A percentile compares a stretch with the other conserved stretches of the same genome.
Evolutionary conservation across 768 basidiomycete genomes (phyloP).

Genomic region (Termitomyces heimii): DNA sequence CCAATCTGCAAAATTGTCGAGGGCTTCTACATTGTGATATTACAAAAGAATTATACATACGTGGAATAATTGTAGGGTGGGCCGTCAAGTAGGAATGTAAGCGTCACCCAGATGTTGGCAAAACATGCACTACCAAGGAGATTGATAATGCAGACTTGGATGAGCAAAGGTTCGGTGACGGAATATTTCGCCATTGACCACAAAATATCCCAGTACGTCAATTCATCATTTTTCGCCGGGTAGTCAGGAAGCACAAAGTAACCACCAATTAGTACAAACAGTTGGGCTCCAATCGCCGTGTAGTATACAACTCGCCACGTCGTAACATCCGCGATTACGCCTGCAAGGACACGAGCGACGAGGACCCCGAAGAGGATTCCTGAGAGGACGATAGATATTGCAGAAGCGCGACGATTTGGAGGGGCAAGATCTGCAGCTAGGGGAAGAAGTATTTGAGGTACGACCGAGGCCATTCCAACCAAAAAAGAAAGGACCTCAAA

Average conservation of each 20-base stretch:
- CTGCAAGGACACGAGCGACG: conserved; percentile 68
- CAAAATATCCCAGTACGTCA: conserved; percentile 65
- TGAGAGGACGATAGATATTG: conserved; percentile 69
- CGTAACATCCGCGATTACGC: conserved; percentile 66
- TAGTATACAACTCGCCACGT: conserved; percentile 77
- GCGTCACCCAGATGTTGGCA: conserved; percentile 62
- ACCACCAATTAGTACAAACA: conserved; percentile 45
- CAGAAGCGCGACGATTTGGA: conserved; percentile 62
- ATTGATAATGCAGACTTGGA: conserved; percentile 62
- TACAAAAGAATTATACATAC: conserved; percentile 27
- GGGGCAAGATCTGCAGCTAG: conserved; percentile 81
- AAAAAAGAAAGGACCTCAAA: conserved; percentile 70
- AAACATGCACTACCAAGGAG: conserved; percentile 56
- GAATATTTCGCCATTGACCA: conserved; percentile 74
- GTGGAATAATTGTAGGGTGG: conserved; percentile 73
- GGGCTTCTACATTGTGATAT: not conserved
- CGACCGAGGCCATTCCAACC: conserved; percentile 65
- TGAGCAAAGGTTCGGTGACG: conserved; percentile 71
- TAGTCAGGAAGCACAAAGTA: conserved; percentile 78
- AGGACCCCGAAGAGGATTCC: conserved; percentile 69
- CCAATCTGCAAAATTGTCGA: conserved; percentile 23
- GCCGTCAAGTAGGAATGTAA: conserved; percentile 79
- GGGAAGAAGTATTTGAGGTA: conserved; percentile 72
- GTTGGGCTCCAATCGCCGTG: conserved; percentile 69
- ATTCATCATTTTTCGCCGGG: conserved; percentile 61